Base-by-base conservation (phyloP, 441 rosid species). In the Pelargonium myrrhifolium region DNA sequence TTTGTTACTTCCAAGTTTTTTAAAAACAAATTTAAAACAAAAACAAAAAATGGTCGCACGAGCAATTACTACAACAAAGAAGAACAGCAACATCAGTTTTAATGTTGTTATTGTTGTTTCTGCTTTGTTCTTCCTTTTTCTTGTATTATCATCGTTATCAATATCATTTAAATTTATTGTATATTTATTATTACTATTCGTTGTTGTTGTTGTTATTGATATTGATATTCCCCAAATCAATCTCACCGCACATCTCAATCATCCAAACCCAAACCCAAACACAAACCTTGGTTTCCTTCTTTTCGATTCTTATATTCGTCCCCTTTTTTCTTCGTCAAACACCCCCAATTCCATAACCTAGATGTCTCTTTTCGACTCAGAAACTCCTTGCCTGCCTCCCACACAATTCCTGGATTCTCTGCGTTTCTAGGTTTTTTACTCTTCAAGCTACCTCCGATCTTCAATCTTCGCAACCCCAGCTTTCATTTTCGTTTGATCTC, bases 241-340 rank as follows among this genome's bases (percentile, higher is more conserved):
- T 51, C 58, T 75, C 74, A 77, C 81, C 79, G 65, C 83, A 82
- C 83, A 75, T 78, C 84, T 80, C 81, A 71, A 74, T 81, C 85
- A 69, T 70, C 53, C 68, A 53, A 68, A 39, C 72, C 77, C 35
- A 71, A 64, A 60, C 28, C 18, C 67, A 8, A 64, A 53, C 14
- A 20, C 61, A 17, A 53, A 60, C 49, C 63, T 35, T 24, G 31
- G 56, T 37, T 66, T 68, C 35, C 4, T 59, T 24, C 15, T 51
- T 51, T 51, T 51, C 20, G n/a, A 14, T 51, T 61, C 20, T 72
- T 39, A 4, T 49, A 45, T 31, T 62, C 20, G 45, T 58, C 22
- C 20, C 5, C 7, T 6, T 67, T 67, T 73, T 67, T 51, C 58
- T 51, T 51, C 58, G 58, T 51, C 58, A 51, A 51, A 15, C 21